These are phyloP conservation scores for Lecanosticta acicola DNA, from an alignment of 2,329 filamentous ascomycete genomes.

Conservation along the genomic window DNA sequence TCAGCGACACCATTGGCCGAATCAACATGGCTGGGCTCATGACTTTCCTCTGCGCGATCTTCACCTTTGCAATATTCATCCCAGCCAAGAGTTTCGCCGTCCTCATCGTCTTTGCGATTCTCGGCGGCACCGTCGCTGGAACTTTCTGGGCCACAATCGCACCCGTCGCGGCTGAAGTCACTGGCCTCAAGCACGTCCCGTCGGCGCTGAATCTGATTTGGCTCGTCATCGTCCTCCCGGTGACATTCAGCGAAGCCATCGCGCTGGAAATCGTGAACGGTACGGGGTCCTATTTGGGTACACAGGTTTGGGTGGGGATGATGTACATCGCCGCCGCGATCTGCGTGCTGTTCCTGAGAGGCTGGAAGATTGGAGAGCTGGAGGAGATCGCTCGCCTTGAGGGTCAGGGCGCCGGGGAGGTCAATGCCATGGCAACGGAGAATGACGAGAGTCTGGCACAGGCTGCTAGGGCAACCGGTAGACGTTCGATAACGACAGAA, in stretches of 20 bases:
- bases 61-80: conserved; percentile 67
- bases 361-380: conserved; percentile 56
- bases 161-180: conserved; percentile 67
- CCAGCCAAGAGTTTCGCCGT: conserved; percentile 63
- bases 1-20: conserved; percentile 63
- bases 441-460: conserved; percentile 20
- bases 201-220: conserved; percentile 66
- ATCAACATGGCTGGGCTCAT: conserved; percentile 63
- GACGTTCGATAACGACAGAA: conserved; percentile 24
- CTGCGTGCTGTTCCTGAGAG: conserved; percentile 50
- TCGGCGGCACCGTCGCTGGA: conserved; percentile 62
- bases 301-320: conserved; percentile 56
- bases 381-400: conserved; percentile 38
- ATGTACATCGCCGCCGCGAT: conserved; percentile 56
- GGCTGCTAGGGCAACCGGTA: conserved; percentile 21
- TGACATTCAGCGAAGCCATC: conserved; percentile 57
- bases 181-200: conserved; percentile 64
- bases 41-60: conserved; percentile 59
- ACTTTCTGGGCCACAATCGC: conserved; percentile 61
- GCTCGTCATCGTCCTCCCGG: conserved; percentile 64
- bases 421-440: conserved; percentile 23
- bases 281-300: conserved; percentile 50
- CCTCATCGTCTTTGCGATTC: conserved; percentile 63
- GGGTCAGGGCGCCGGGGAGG: conserved; percentile 19
- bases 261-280: conserved; percentile 49